These are phyloP conservation scores for Suhomyces prunicola DNA, from an alignment of 805 yeast species.

Conservation along the genomic window DNA sequence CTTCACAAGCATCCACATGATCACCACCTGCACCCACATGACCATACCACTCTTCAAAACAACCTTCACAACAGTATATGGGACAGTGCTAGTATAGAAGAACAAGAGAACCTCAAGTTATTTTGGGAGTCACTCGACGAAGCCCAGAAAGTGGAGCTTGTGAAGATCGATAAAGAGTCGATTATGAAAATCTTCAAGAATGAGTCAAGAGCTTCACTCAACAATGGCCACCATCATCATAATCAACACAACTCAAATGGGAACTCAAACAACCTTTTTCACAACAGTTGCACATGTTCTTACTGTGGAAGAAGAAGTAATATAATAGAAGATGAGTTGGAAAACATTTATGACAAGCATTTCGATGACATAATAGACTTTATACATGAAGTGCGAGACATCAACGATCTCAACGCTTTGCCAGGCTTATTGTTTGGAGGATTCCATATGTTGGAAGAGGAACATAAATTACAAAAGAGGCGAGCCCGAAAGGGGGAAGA, in stretches of 20 bases:
- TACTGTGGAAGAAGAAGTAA: conserved; percentile 73
- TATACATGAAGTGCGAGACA: conserved; percentile 37
- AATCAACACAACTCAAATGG: conserved; percentile 8
- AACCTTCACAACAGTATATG: conserved; percentile 31
- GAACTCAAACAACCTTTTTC: not conserved
- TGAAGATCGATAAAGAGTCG: conserved; percentile 65
- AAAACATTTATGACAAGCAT: conserved; percentile 65
- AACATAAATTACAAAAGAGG: conserved; percentile 27
- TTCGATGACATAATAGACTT: conserved; percentile 46
- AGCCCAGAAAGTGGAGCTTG: conserved; percentile 58
- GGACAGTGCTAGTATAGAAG: conserved; percentile 49
- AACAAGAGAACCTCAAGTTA: conserved; percentile 47
- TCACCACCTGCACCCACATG: conserved; percentile 4
- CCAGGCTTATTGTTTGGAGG: conserved; percentile 37
- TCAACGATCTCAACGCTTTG: conserved; percentile 33
- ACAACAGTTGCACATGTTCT: conserved; percentile 58
- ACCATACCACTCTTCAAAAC: conserved; percentile 6
- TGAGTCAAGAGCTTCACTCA: conserved; percentile 17
- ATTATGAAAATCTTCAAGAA: conserved; percentile 62
- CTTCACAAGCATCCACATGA: not conserved
- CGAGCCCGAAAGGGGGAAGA: conserved; percentile 8
- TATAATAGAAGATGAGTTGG: conserved; percentile 74
- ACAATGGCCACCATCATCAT: conserved; percentile 5
- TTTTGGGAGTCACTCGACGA: conserved; percentile 67
- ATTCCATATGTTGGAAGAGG: conserved; percentile 34